A percentile compares a stretch with the other conserved stretches of the same genome.
phyloP scores from a whole-genome alignment of 2,329 filamentous ascomycete genomes.

The Calonectria multiphialidica region DNA sequence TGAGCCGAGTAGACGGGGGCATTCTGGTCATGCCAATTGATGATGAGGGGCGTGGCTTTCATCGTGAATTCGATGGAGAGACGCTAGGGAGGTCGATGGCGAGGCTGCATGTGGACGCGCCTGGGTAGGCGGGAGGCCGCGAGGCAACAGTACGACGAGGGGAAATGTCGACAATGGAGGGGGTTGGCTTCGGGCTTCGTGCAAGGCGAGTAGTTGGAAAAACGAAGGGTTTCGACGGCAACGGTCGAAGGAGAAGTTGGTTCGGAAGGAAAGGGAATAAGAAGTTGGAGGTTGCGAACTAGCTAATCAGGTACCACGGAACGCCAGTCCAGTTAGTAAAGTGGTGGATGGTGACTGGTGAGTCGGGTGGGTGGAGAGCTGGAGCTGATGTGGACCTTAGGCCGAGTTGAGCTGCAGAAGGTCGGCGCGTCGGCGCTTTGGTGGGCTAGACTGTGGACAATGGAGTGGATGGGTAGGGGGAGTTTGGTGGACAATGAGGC shows the following conservation, averaged over 20 bases:
- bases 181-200: not conserved
- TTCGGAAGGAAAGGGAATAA: conserved; percentile 23
- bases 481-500: conserved; percentile 6
- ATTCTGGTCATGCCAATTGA: conserved; percentile 99
- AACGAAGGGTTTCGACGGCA: conserved; percentile 16
- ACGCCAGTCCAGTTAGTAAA: conserved; percentile 28
- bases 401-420: conserved; percentile 17
- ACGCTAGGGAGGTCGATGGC: conserved; percentile 41
- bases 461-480: conserved; percentile 9
- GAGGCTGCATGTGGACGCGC: conserved; percentile 47
- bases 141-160: conserved; percentile 13
- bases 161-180: conserved; percentile 2
- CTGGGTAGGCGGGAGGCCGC: conserved; percentile 34
- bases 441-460: conserved; percentile 13
- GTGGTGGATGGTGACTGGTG: conserved; percentile 35
- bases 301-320: conserved; percentile 28
- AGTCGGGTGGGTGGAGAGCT: conserved; percentile 44
- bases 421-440: conserved; percentile 18
- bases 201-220: not conserved
- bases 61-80: conserved; percentile 65
- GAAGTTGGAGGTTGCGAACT: conserved; percentile 30
- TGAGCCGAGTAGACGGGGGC: conserved; percentile 97
- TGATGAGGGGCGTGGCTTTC: conserved; percentile 96
- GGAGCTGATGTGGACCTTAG: conserved; percentile 45
- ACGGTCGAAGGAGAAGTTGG: not conserved